Evolutionary conservation across 306 rosid genomes (phyloP), one percentile per base, ranked within the genome.

Genomic region (Luffa aegyptiaca): DNA sequence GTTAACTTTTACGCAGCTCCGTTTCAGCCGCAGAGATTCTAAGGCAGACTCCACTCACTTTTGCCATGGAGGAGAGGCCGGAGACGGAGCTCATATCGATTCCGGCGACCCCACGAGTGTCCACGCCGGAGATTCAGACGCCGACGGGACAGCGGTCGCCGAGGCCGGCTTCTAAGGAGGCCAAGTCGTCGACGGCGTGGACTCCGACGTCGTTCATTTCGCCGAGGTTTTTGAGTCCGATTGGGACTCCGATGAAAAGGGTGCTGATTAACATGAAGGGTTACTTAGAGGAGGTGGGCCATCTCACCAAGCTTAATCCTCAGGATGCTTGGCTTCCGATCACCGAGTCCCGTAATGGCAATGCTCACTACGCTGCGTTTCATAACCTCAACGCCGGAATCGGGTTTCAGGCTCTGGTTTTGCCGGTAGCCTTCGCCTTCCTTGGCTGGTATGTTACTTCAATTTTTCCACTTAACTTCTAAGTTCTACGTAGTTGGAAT

Each of bases 271-370:
- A 93, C 87, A 93, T 95, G 99, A 95, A 93, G 87, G 92, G 99
- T 21, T 95, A 93, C 84, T 84, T 95, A 88, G 97, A 95, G 86
- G 99, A 95, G 46, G 87, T 95, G 63, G 99, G 99, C 2, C 99
- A 95, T 82, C 93, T 95, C 57, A 95, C 99, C 2, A 95, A 93
- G 83, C 99, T 95, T 18, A 95, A 95, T 69, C 99, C 99, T 57
- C 99, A 95, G 71, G 99, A 95, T 73, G 97, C 99, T 3, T 95
- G 99, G 99, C 99, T 95, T 86, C 99, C 99, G n/a, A 95, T 95
- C 56, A 95, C 99, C 0, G 99, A 95, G 80, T 95, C 99, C 20
- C 91, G 99, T 68, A 95, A 93, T 80, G 99, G 99, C 46, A 95
- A 95, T 80, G 97, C 99, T 83, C 97, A 95, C 77, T 95, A 95